phyloP scores from a whole-genome alignment of 192 early-diverging fungal species.

The Lobosporangium transversale region DNA sequence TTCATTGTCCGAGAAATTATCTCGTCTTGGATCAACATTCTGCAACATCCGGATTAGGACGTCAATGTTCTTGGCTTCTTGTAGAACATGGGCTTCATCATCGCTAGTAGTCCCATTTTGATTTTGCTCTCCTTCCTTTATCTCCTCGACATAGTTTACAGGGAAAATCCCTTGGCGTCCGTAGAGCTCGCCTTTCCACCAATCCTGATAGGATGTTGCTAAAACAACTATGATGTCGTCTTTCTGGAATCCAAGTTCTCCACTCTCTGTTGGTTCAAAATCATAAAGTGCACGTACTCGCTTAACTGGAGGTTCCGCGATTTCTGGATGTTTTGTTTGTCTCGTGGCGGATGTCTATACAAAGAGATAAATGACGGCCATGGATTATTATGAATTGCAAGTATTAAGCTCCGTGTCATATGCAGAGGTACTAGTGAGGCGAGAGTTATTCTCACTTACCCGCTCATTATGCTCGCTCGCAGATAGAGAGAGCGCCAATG shows the following conservation, averaged over 20 bases:
- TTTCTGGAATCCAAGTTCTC: constrained; percentile 89
- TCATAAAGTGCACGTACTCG: constrained; percentile 94
- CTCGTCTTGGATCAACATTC: constrained; percentile 79
- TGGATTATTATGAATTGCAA: neutral
- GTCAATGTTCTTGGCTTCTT: constrained; percentile 79
- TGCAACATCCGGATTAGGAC: constrained; percentile 78
- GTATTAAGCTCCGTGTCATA: too few relatives aligned
- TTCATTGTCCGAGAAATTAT: constrained; percentile 91
- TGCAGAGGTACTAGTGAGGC: too few relatives aligned
- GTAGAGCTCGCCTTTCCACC: constrained; percentile 96
- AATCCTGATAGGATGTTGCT: constrained; percentile 96
- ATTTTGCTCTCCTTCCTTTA: constrained; percentile 66
- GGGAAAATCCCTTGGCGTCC: constrained; percentile 96
- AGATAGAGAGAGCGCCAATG: constrained; percentile 89
- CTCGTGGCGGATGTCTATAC: constrained; percentile 27
- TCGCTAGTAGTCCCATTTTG: constrained; percentile 67
- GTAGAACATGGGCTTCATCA: constrained; percentile 74
- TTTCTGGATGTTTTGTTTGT: constrained; percentile 29
- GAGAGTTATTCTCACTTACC: constrained; percentile 29
- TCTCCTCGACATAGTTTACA: constrained; percentile 92
- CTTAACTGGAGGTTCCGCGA: constrained; percentile 64
- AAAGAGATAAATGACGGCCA: neutral
- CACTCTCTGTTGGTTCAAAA: constrained; percentile 87
- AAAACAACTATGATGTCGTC: constrained; percentile 92
- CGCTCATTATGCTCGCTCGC: constrained; percentile 59